Percentiles rank a stretch among this genome's conserved stretches.
These are phyloP conservation scores for Colletotrichum aenigma DNA, from an alignment of 2,329 filamentous ascomycete genomes.

Conservation along the genomic window DNA sequence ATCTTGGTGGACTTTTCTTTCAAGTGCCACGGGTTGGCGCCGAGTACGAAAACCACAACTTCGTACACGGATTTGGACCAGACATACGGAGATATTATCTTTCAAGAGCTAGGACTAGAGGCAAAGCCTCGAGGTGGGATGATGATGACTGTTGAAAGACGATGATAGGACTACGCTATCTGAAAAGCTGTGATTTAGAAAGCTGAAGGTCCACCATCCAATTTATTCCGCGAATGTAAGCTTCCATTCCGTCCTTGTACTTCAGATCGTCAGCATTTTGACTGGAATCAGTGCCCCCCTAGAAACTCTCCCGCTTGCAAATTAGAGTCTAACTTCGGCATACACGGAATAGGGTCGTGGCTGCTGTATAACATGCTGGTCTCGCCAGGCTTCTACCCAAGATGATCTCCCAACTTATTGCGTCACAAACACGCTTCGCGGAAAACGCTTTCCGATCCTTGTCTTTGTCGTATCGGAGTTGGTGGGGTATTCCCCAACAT, in stretches of 20 bases:
- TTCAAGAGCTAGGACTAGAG: background rate
- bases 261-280: too few relatives aligned
- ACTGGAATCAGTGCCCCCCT: too few relatives aligned
- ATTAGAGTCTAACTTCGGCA: too few relatives aligned
- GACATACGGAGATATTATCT: background rate
- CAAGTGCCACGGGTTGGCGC: background rate
- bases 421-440: too few relatives aligned
- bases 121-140: background rate
- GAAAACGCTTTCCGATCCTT: too few relatives aligned
- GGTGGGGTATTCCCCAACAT: too few relatives aligned
- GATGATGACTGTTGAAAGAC: background rate
- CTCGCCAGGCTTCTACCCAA: too few relatives aligned
- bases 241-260: background rate
- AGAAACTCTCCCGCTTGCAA: too few relatives aligned
- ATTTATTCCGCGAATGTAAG: background rate
- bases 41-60: background rate
- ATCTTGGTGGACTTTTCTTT: background rate
- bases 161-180: background rate
- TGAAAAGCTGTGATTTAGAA: background rate
- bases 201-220: background rate
- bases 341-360: too few relatives aligned
- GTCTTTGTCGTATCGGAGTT: too few relatives aligned
- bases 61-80: background rate
- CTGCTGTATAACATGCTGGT: too few relatives aligned
- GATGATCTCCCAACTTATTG: too few relatives aligned